phyloP scores from a whole-genome alignment of 1,139 yeast genomes.

The Suhomyces guaymorum region DNA sequence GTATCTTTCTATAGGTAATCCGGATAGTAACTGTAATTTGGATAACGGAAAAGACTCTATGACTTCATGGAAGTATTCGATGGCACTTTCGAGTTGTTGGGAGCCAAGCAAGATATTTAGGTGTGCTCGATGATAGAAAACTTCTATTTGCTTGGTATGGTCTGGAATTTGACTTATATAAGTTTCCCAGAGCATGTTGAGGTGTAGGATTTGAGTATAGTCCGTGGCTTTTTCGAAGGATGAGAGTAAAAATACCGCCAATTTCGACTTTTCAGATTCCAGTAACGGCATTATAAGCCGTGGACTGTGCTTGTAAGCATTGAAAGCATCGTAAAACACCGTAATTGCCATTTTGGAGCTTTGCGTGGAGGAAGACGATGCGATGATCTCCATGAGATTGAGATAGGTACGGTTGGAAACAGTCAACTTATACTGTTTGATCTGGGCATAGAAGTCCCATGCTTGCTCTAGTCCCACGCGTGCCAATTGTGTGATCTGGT shows the following conservation, averaged over 20 bases:
- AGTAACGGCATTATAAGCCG: conserved; percentile 13
- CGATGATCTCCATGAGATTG: conserved; percentile 5
- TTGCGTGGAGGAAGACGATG: conserved; percentile 4
- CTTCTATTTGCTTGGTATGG: conserved; percentile 8
- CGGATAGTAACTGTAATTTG: background rate
- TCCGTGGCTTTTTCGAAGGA: conserved; percentile 17
- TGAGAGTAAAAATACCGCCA: conserved; percentile 13
- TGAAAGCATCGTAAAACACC: conserved; percentile 18
- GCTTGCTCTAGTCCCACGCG: background rate
- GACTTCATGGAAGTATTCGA: conserved; percentile 19
- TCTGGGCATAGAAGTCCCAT: conserved; percentile 8
- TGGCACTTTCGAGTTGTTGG: conserved; percentile 27
- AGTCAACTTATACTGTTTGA: conserved; percentile 5
- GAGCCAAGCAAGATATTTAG: conserved; percentile 27
- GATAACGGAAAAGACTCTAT: background rate
- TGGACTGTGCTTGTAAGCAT: conserved; percentile 13
- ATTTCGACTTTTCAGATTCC: conserved; percentile 12
- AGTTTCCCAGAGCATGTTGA: conserved; percentile 25
- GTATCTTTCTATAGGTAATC: conserved; percentile 8
- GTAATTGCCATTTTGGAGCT: conserved; percentile 15
- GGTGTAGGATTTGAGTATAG: conserved; percentile 19
- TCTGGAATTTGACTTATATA: conserved; percentile 14
- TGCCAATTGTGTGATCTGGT: conserved; percentile 4
- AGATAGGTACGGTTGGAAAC: conserved; percentile 5
- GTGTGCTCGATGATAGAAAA: conserved; percentile 26